These are phyloP conservation scores for Talaromyces wortmannii DNA, from an alignment of 495 filamentous ascomycete genomes.

Conservation along the genomic window DNA sequence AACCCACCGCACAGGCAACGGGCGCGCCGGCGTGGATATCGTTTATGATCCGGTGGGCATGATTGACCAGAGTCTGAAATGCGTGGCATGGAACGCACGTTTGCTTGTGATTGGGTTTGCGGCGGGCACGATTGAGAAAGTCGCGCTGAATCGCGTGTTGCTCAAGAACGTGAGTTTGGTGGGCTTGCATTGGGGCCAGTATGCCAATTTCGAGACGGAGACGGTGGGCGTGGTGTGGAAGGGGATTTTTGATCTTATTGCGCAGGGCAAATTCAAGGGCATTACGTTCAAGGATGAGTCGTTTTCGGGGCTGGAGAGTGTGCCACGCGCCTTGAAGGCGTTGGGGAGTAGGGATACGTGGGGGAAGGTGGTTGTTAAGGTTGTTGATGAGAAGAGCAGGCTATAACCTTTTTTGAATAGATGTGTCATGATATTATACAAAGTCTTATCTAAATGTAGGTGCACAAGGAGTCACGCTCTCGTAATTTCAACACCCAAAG, in stretches of 20 bases:
- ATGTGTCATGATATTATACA: neutral
- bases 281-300: slow-evolving; percentile 77
- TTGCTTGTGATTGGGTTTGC: slow-evolving; percentile 88
- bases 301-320: slow-evolving; percentile 74
- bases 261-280: slow-evolving; percentile 68
- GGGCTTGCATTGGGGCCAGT: slow-evolving; percentile 88
- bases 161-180: slow-evolving; percentile 92
- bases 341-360: slow-evolving; percentile 79
- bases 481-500: slow-evolving; percentile 14
- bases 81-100: slow-evolving; percentile 84
- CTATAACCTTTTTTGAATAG: neutral
- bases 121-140: slow-evolving; percentile 81
- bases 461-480: slow-evolving; percentile 50
- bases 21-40: slow-evolving; percentile 70
- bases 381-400: slow-evolving; percentile 57
- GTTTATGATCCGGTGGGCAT: slow-evolving; percentile 88
- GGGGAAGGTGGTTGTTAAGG: slow-evolving; percentile 92
- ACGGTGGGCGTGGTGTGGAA: slow-evolving; percentile 71
- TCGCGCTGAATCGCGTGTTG: slow-evolving; percentile 84
- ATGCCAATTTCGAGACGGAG: slow-evolving; percentile 64
- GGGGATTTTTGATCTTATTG: slow-evolving; percentile 70
- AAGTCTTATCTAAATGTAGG: slow-evolving; percentile 21
- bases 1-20: slow-evolving; percentile 48
- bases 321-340: slow-evolving; percentile 68
- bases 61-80: slow-evolving; percentile 78